Base-by-base conservation (phyloP, 2,329 filamentous ascomycete species). In the Dactylellina parvicollis region DNA sequence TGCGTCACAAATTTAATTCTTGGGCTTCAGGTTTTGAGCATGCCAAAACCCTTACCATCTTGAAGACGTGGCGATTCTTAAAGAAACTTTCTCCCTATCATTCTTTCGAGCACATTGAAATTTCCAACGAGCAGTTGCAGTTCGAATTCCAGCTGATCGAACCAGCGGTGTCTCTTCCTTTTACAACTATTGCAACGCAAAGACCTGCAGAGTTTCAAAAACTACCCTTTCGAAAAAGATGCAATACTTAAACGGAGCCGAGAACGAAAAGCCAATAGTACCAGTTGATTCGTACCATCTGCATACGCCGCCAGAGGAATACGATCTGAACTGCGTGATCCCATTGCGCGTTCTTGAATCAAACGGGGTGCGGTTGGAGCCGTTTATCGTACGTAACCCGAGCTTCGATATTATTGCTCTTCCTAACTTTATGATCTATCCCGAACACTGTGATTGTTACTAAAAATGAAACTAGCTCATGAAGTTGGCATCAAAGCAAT, bases 261-360 rank as follows among this genome's bases (percentile, higher is more conserved):
- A 73, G 30, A 54, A 60, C 24, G 28, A 60, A 14, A 65, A 55
- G 55, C 1, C 54, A 18, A 22, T 8, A 1, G 28, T 61, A 7
- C 60, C 69, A 1, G 55, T 73, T 18, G 69, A 65, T 16, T 22
- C 49, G 22, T 73, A 73, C 26, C 69, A 73, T 22, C 42, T 66
- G 24, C 60, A 49, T 36, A 73, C 69, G 8, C 52, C 60, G 3
- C 52, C 42, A 4, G 60, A 73, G 24, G 54, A 73, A 44, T 73
- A 73, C 49, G 69, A 73, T 28, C 28, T 73, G 5, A 73, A 73
- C 34, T 73, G 69, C 28, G 28, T 56, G 10, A 46, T 73, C 18
- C 69, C 69, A 2, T 46, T 66, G 46, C 60, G 69, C 7, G 50
- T 57, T 10, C 38, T 73, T 14, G 69, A 73, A 60, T 73, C 69